Evolutionary conservation across 2,329 filamentous ascomycete genomes (phyloP).

Genomic region (Hortaea werneckii): DNA sequence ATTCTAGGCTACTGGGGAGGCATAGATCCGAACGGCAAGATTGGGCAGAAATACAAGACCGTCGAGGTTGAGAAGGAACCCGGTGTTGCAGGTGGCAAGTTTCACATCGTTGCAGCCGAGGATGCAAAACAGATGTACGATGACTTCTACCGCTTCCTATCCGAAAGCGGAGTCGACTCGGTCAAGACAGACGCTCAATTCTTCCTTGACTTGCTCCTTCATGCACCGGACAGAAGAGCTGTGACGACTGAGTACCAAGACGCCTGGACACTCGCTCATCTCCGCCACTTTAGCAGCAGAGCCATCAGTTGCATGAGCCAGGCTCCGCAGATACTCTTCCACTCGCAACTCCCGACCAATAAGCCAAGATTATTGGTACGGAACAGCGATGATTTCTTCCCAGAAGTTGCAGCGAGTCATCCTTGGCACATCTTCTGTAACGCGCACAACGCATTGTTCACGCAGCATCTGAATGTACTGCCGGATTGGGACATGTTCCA

Average conservation of each 20-base stretch:
- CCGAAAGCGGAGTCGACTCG: constrained; percentile 62
- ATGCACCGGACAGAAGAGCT: constrained; percentile 57
- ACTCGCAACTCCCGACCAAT: constrained; percentile 68
- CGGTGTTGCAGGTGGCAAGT: constrained; percentile 51
- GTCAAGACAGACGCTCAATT: constrained; percentile 94
- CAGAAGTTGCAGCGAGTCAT: constrained; percentile 67
- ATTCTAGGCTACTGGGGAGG: constrained; percentile 85
- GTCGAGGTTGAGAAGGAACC: constrained; percentile 45
- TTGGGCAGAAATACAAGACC: constrained; percentile 72
- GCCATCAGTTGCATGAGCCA: constrained; percentile 94
- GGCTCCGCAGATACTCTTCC: constrained; percentile 74
- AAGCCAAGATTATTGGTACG: constrained; percentile 64
- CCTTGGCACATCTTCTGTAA: constrained; percentile 95
- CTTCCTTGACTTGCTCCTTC: constrained; percentile 65
- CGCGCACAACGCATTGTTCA: constrained; percentile 76
- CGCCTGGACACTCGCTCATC: constrained; percentile 68
- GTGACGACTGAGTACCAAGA: constrained; percentile 72
- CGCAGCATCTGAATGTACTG: constrained; percentile 72
- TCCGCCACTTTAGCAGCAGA: constrained; percentile 67
- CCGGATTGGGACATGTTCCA: constrained; percentile 79
- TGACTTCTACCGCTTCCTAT: constrained; percentile 82
- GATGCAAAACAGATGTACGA: constrained; percentile 72
- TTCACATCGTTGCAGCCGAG: constrained; percentile 63
- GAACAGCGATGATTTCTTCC: constrained; percentile 90
- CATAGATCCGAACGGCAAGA: constrained; percentile 61